A percentile compares a stretch with the other conserved stretches of the same genome.
phyloP scores from a whole-genome alignment of 116 monocot species.

The Papilionanthe hybrid region DNA sequence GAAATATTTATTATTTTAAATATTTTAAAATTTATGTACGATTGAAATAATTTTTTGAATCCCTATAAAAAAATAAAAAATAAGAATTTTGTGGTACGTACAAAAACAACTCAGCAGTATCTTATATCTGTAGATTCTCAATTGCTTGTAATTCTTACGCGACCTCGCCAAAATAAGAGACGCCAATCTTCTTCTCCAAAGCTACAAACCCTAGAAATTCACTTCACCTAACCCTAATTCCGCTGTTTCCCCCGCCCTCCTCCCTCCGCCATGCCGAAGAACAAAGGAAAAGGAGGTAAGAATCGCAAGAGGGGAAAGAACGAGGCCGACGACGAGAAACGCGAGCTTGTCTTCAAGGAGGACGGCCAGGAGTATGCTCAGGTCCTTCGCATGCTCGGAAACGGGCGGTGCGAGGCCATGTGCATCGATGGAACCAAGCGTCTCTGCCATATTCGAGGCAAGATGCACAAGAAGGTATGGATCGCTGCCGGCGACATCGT shows the following conservation, averaged over 20 bases:
- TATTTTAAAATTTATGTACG: too few relatives aligned
- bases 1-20: too few relatives aligned
- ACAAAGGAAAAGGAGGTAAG: conserved; percentile 65
- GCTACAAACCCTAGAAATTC: background rate
- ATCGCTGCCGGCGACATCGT: conserved; percentile 62
- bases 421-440: conserved; percentile 59
- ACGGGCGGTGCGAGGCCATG: conserved; percentile 52
- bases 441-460: conserved; percentile 52
- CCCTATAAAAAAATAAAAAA: too few relatives aligned
- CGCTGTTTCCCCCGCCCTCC: background rate
- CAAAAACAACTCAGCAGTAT: too few relatives aligned
- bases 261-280: conserved; percentile 44
- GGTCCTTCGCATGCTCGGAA: conserved; percentile 57
- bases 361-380: conserved; percentile 64
- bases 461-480: conserved; percentile 72
- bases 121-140: too few relatives aligned
- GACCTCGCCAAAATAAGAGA: too few relatives aligned
- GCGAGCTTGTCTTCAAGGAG: conserved; percentile 61
- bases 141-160: background rate
- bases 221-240: background rate
- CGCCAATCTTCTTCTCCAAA: background rate
- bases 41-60: too few relatives aligned
- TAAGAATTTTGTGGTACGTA: too few relatives aligned
- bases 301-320: conserved; percentile 62
- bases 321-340: conserved; percentile 63